Conservation (phyloP, 495 filamentous ascomycete genomes). For the Penicillium daleae region DNA sequence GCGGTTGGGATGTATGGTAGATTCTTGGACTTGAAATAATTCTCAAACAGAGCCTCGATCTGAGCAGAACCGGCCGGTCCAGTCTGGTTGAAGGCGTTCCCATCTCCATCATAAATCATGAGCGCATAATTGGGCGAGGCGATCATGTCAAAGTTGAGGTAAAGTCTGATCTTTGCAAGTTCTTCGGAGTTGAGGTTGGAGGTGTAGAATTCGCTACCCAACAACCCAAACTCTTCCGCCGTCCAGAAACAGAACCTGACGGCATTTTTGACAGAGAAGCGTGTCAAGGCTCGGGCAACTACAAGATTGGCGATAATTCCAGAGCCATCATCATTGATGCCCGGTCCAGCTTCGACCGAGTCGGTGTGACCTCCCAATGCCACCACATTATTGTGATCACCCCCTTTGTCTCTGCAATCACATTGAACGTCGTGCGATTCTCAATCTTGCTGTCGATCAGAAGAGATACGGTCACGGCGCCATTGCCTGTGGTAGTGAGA, state of each 20-base stretch:
- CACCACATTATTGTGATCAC: constrained; percentile 66
- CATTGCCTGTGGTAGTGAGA: constrained; percentile 40
- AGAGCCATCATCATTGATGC: constrained; percentile 73
- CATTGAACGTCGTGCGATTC: constrained; percentile 61
- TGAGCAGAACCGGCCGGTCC: constrained; percentile 67
- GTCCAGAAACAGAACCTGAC: constrained; percentile 74
- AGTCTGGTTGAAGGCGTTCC: constrained; percentile 59
- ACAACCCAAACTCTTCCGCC: constrained; percentile 66
- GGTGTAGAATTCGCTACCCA: constrained; percentile 68
- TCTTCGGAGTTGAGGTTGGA: constrained; percentile 49
- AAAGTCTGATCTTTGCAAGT: constrained; percentile 61
- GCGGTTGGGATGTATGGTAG: constrained; percentile 51
- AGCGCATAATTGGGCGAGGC: constrained; percentile 71
- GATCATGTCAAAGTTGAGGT: constrained; percentile 83
- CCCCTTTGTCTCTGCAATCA: constrained; percentile 70
- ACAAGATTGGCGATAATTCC: constrained; percentile 67
- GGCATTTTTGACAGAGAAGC: constrained; percentile 64
- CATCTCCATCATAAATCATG: constrained; percentile 74
- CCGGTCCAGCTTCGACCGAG: constrained; percentile 64
- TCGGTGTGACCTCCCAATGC: constrained; percentile 69
- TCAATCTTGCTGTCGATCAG: constrained; percentile 45
- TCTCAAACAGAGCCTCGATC: constrained; percentile 65
- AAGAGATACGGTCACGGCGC: constrained; percentile 35
- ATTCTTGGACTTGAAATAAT: constrained; percentile 55
- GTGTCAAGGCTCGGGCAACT: constrained; percentile 61